These are phyloP conservation scores for Phytophthora syringae DNA, from an alignment of 352 stramenopile species.

Conservation along the genomic window DNA sequence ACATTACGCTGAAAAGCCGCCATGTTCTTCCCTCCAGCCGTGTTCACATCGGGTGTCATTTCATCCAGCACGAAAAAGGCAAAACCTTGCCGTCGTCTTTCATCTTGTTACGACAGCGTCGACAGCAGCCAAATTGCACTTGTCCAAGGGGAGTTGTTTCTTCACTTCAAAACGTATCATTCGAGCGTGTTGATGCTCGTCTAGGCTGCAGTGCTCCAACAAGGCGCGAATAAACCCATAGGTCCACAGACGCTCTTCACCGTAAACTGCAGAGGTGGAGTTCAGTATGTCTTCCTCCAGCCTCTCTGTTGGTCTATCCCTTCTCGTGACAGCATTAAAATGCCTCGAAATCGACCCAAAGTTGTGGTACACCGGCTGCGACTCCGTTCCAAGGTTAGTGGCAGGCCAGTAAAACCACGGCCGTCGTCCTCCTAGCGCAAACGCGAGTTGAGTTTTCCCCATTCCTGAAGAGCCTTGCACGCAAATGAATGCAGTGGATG, in stretches of 20 bases:
- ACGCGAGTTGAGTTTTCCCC: slow-evolving; percentile 12
- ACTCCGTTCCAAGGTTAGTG: neutral
- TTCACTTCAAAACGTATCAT: slow-evolving; percentile 5
- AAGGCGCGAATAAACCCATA: slow-evolving; percentile 7
- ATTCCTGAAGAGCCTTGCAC: slow-evolving; percentile 13
- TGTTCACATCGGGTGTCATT: neutral
- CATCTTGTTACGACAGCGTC: neutral
- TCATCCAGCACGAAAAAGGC: slow-evolving; percentile 27
- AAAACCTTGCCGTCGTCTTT: slow-evolving; percentile 1
- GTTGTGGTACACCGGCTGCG: neutral
- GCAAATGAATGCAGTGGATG: slow-evolving; percentile 16
- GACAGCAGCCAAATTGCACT: neutral
- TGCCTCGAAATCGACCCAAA: neutral
- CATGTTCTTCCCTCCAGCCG: neutral
- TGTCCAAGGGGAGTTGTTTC: neutral
- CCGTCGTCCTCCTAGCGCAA: slow-evolving; percentile 4
- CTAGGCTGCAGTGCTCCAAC: neutral
- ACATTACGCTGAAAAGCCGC: slow-evolving; percentile 21
- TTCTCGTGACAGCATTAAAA: neutral
- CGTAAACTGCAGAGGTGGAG: neutral
- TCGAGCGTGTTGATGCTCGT: neutral
- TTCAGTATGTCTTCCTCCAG: neutral
- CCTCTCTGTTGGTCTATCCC: neutral
- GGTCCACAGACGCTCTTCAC: neutral
- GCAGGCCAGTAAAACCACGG: slow-evolving; percentile 16